These are phyloP conservation scores for Backusella luteola DNA, from an alignment of 192 early-diverging fungal genomes.

Conservation along the genomic window DNA sequence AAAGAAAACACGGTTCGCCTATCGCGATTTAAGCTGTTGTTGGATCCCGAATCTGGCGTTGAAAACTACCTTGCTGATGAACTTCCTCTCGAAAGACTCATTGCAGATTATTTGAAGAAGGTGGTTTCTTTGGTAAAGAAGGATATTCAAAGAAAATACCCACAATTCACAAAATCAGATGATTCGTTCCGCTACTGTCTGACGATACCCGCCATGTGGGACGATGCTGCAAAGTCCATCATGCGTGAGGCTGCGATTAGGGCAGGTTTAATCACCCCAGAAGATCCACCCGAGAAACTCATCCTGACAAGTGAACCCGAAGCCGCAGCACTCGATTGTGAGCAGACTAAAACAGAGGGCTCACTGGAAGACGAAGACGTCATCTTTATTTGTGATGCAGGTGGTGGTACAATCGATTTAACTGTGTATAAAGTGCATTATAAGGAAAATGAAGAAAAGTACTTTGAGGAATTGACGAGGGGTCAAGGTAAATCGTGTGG, in stretches of 20 bases:
- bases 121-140: neutral
- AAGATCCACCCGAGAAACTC: constrained; percentile 43
- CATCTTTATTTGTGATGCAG: constrained; percentile 59
- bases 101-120: neutral
- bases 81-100: neutral
- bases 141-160: neutral
- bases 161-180: neutral
- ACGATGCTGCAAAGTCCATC: constrained; percentile 48
- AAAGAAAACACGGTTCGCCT: neutral
- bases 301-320: constrained; percentile 52
- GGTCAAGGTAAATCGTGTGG: constrained; percentile 50
- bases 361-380: constrained; percentile 45
- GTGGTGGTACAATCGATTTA: constrained; percentile 56
- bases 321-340: constrained; percentile 56
- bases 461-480: constrained; percentile 39
- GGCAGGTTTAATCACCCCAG: constrained; percentile 49
- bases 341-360: constrained; percentile 47
- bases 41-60: neutral
- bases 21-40: neutral
- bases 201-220: constrained; percentile 56
- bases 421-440: constrained; percentile 47
- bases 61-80: neutral
- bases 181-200: constrained; percentile 28
- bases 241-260: constrained; percentile 54
- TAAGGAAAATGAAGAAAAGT: constrained; percentile 26